A percentile compares a stretch with the other conserved stretches of the same genome.
Conservation (phyloP, 2,329 filamentous ascomycete genomes). For the Nannizziopsis arthrosporioides region DNA sequence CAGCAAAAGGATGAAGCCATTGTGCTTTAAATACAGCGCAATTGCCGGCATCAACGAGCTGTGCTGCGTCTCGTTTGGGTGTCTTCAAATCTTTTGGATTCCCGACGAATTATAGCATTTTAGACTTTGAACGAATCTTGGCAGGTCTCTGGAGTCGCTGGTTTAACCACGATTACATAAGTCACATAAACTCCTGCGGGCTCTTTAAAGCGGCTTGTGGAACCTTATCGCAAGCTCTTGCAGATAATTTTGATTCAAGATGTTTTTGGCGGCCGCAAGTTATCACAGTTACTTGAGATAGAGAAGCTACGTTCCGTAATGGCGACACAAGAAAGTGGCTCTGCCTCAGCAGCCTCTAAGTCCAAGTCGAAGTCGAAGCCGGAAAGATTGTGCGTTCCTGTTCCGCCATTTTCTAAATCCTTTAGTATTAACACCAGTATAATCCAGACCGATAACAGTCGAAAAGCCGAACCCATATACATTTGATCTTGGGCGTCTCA, state of each 20-base stretch:
- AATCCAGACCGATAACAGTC: conserved; percentile 47
- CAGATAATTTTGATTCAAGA: background rate
- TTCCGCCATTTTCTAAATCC: background rate
- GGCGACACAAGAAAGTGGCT: conserved; percentile 22
- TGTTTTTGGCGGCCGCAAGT: too few species aligned
- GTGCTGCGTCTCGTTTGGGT: background rate
- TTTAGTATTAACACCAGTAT: background rate
- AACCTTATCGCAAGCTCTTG: background rate
- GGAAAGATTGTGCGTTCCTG: conserved; percentile 31
- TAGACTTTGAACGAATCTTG: background rate
- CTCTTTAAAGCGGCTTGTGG: background rate
- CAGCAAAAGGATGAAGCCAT: conserved; percentile 50
- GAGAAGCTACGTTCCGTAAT: conserved; percentile 13
- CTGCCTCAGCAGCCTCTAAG: conserved; percentile 16
- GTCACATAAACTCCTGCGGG: too few species aligned
- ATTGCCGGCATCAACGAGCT: conserved; percentile 5
- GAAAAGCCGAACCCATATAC: conserved; percentile 80
- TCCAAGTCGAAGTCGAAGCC: conserved; percentile 23
- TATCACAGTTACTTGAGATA: background rate
- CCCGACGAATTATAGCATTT: background rate
- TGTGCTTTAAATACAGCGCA: background rate
- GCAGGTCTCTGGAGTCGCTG: too few species aligned
- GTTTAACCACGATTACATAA: background rate
- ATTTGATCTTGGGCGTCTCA: conserved; percentile 80
- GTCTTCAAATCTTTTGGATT: conserved; percentile 6